A percentile compares a stretch with the other conserved stretches of the same genome.
phyloP scores from a whole-genome alignment of 371 early-diverging fungal species.

The Circinella minor region DNA sequence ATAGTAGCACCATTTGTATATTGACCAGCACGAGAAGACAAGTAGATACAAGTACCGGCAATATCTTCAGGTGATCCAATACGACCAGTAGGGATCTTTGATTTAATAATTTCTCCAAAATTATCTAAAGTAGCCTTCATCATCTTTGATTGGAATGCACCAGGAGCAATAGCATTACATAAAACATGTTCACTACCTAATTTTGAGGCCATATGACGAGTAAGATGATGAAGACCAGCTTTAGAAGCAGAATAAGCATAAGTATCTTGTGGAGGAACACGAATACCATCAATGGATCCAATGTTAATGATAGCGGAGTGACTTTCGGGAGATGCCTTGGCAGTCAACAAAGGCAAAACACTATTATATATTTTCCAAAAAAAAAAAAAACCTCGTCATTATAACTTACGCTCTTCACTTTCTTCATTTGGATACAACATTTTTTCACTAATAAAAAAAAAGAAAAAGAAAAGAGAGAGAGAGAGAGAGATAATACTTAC shows the following conservation, averaged over 20 bases:
- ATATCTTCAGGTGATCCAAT: conserved; percentile 84
- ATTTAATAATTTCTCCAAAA: conserved; percentile 57
- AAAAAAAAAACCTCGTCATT: too few species aligned
- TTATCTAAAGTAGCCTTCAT: conserved; percentile 75
- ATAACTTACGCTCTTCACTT: not conserved
- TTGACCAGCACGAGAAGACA: conserved; percentile 77
- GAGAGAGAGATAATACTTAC: conserved; percentile 39
- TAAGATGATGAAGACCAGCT: conserved; percentile 78
- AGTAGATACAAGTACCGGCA: conserved; percentile 80
- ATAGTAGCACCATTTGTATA: conserved; percentile 85
- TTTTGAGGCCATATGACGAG: conserved; percentile 68
- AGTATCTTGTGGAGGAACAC: conserved; percentile 31
- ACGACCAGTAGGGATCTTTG: conserved; percentile 66
- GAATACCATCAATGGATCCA: conserved; percentile 71
- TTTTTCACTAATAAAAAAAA: not conserved
- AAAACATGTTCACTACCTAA: conserved; percentile 65
- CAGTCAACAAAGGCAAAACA: conserved; percentile 75
- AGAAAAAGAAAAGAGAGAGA: not conserved
- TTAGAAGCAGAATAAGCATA: conserved; percentile 77
- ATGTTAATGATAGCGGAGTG: conserved; percentile 63
- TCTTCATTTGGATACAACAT: not conserved
- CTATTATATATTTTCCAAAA: conserved; percentile 22
- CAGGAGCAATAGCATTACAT: conserved; percentile 89
- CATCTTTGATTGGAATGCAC: conserved; percentile 85
- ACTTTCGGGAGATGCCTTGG: conserved; percentile 50